These are phyloP conservation scores for Mortierella alpina DNA, from an alignment of 192 early-diverging fungal species.

Conservation along the genomic window DNA sequence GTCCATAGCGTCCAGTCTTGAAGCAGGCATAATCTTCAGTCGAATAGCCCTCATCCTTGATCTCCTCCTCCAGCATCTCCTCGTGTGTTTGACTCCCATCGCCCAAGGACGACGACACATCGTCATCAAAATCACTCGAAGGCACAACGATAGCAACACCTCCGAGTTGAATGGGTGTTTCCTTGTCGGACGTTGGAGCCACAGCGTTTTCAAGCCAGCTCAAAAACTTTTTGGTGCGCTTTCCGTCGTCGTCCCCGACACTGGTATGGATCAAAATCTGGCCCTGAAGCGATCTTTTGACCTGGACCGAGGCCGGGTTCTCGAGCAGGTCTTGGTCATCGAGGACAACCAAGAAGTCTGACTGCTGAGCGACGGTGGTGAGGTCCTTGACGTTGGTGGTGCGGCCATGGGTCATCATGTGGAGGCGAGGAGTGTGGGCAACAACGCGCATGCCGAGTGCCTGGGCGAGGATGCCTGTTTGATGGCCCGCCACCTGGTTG, in stretches of 20 bases:
- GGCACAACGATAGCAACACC: constrained; percentile 49
- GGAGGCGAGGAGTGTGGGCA: constrained; percentile 40
- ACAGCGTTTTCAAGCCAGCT: constrained; percentile 48
- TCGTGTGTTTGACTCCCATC: constrained; percentile 20
- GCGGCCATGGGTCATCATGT: constrained; percentile 53
- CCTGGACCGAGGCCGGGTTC: constrained; percentile 43
- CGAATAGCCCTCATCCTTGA: constrained; percentile 49
- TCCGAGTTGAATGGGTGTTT: constrained; percentile 27
- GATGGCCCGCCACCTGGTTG: constrained; percentile 39
- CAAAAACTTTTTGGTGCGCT: constrained; percentile 46
- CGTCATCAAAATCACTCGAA: constrained; percentile 51
- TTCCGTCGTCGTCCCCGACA: constrained; percentile 47
- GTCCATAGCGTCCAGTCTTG: constrained; percentile 43
- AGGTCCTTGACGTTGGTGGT: constrained; percentile 50
- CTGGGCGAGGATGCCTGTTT: constrained; percentile 49
- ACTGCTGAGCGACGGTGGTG: constrained; percentile 37
- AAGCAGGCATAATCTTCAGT: constrained; percentile 52
- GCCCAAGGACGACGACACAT: not conserved
- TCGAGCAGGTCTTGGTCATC: constrained; percentile 46
- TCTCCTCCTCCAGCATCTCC: constrained; percentile 22
- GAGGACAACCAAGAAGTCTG: constrained; percentile 47
- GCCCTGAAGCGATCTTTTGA: constrained; percentile 31
- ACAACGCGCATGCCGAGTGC: constrained; percentile 51
- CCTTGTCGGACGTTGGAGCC: constrained; percentile 20
- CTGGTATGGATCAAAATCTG: constrained; percentile 49